Evolutionary conservation across 345 rosid genomes (phyloP).

Genomic region (Hibiscus mutabilis): DNA sequence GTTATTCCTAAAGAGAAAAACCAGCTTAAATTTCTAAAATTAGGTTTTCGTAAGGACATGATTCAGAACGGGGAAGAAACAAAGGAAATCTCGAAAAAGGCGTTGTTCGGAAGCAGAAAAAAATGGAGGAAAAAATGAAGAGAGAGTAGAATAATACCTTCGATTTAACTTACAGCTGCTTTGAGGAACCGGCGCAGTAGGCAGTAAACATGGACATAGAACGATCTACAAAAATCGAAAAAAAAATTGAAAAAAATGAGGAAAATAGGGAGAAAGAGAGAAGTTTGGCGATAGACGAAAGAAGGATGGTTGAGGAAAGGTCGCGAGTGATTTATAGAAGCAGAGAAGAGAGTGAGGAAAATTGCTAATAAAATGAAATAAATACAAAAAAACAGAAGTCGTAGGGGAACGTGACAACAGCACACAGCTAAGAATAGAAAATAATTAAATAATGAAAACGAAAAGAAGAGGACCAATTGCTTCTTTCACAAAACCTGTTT

Average conservation of each 20-base stretch:
- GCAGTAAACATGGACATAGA: not conserved
- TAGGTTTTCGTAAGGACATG: not conserved
- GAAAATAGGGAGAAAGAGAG: not conserved
- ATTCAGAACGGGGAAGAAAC: not conserved
- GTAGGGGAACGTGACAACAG: constrained; percentile 2
- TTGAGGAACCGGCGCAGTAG: not conserved
- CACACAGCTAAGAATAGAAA: not conserved
- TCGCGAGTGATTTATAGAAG: constrained; percentile 9
- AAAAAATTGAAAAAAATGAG: not conserved
- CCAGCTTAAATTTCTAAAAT: not conserved
- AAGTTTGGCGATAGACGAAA: not conserved
- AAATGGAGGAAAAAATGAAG: too few species aligned
- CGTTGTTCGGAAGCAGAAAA: not conserved
- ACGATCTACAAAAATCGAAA: not conserved
- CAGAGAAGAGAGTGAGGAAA: constrained; percentile 19
- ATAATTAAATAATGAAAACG: not conserved
- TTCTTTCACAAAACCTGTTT: too few species aligned
- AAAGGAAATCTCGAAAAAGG: not conserved
- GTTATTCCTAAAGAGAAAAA: not conserved
- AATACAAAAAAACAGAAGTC: not conserved
- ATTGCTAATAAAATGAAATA: constrained; percentile 11
- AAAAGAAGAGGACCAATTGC: not conserved
- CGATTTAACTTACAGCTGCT: constrained; percentile 24
- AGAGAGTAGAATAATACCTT: not conserved
- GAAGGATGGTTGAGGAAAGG: not conserved